Evolutionary conservation across 2,329 filamentous ascomycete species (phyloP).

Genomic region (Colletotrichum brevisporum): DNA sequence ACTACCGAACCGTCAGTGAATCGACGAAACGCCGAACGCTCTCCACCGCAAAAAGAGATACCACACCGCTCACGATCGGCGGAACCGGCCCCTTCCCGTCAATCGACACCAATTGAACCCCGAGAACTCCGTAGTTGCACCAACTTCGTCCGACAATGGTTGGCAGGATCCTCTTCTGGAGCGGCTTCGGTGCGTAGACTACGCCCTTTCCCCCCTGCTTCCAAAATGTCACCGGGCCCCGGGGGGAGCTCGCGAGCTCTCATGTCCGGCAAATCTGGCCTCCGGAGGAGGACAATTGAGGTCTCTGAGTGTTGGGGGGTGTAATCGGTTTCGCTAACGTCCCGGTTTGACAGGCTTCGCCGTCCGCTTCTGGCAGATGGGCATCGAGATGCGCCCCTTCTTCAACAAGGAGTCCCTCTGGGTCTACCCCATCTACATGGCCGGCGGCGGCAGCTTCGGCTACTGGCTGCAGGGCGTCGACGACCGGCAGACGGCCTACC

Average conservation of each 20-base stretch:
- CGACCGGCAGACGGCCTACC: slow-evolving; percentile 81
- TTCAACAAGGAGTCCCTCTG: slow-evolving; percentile 88
- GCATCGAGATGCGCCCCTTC: slow-evolving; percentile 97
- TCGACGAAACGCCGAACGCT: slow-evolving; percentile 13
- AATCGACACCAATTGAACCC: slow-evolving; percentile 11
- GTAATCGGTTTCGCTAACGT: slow-evolving; percentile 42
- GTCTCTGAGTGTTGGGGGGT: neutral
- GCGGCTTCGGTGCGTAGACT: slow-evolving; percentile 85
- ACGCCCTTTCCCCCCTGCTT: slow-evolving; percentile 35
- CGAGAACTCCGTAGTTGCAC: slow-evolving; percentile 1
- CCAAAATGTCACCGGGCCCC: too few species aligned
- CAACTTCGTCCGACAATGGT: slow-evolving; percentile 62
- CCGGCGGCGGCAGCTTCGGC: slow-evolving; percentile 90
- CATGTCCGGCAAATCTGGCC: too few species aligned
- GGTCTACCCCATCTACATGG: slow-evolving; percentile 92
- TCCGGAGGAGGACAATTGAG: neutral
- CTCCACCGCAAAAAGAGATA: slow-evolving; percentile 24
- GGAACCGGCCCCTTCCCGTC: slow-evolving; percentile 30
- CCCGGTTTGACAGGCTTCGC: slow-evolving; percentile 78
- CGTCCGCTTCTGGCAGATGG: slow-evolving; percentile 95
- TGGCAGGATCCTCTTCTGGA: slow-evolving; percentile 83
- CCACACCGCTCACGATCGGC: slow-evolving; percentile 14
- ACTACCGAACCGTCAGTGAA: slow-evolving; percentile 16
- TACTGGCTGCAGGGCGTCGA: slow-evolving; percentile 97
- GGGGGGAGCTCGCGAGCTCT: too few species aligned